Percentiles rank a stretch among this genome's conserved stretches.
These are phyloP conservation scores for Thielaviopsis ethacetica DNA, from an alignment of 2,329 filamentous ascomycete species.

Conservation along the genomic window DNA sequence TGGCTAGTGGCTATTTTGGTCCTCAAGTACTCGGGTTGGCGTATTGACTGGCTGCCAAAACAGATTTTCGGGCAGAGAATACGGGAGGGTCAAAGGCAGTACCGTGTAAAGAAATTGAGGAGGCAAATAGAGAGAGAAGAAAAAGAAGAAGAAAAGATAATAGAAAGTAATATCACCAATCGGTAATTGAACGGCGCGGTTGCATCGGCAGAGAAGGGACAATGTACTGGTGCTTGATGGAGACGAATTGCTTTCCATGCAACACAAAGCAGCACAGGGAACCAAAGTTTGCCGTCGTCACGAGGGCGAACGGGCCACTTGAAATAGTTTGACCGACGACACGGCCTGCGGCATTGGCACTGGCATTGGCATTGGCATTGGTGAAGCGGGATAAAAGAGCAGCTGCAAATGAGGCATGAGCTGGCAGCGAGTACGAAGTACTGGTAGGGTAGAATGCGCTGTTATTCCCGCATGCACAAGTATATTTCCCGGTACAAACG, in stretches of 20 bases:
- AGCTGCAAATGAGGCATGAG: neutral
- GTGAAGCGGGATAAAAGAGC: neutral
- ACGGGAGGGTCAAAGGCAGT: no score
- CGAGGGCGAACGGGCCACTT: neutral
- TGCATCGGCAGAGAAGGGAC: neutral
- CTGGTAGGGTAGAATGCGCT: neutral
- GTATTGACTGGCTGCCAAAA: neutral
- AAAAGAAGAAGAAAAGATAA: neutral
- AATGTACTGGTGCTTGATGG: neutral
- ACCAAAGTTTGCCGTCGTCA: neutral
- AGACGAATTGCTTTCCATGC: neutral
- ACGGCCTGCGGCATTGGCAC: no score
- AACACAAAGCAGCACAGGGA: neutral
- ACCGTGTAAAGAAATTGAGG: neutral
- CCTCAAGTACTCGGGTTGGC: neutral
- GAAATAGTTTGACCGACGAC: neutral
- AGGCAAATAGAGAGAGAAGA: neutral
- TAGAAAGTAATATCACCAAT: neutral
- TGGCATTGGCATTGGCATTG: no score
- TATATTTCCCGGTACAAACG: neutral
- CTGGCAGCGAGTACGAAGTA: neutral
- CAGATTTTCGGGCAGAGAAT: neutral
- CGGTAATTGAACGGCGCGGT: neutral
- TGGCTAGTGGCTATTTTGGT: neutral
- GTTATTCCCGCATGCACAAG: neutral